These are phyloP conservation scores for Cystobasidium slooffiae DNA, from an alignment of 1,284 basidiomycete genomes.

Conservation along the genomic window DNA sequence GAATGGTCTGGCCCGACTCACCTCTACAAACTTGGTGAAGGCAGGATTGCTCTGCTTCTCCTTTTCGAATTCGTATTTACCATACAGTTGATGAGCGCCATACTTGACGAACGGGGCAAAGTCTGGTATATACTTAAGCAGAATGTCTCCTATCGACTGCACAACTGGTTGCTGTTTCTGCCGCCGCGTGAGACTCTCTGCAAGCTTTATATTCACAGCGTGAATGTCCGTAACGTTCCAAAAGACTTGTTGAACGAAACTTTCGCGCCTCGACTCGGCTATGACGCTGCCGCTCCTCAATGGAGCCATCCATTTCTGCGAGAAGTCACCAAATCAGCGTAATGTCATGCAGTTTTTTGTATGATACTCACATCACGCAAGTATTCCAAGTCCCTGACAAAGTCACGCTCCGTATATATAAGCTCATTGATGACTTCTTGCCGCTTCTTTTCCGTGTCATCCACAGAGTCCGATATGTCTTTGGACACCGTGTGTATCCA, in stretches of 20 bases:
- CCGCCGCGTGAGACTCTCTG: conserved; percentile 91
- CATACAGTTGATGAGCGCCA: conserved; percentile 95
- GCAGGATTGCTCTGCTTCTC: conserved; percentile 90
- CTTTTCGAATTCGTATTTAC: conserved; percentile 99
- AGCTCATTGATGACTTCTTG: conserved; percentile 99
- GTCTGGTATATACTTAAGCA: conserved; percentile 83
- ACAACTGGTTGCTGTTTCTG: conserved; percentile 95
- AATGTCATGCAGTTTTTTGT: not conserved
- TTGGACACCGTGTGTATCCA: conserved; percentile 97
- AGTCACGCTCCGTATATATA: conserved; percentile 97
- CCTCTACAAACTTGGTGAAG: conserved; percentile 97
- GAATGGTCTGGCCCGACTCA: conserved; percentile 56
- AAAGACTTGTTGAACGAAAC: conserved; percentile 93
- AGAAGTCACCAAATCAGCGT: conserved; percentile 20
- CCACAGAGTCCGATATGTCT: conserved; percentile 89
- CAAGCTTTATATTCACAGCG: conserved; percentile 82
- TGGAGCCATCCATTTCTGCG: conserved; percentile 85
- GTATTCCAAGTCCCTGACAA: conserved; percentile 97
- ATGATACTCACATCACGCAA: conserved; percentile 77
- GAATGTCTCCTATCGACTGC: conserved; percentile 87
- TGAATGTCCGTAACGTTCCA: conserved; percentile 98
- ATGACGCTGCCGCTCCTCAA: conserved; percentile 75
- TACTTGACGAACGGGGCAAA: conserved; percentile 94
- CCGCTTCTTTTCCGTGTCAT: conserved; percentile 89
- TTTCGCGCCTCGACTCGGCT: conserved; percentile 73